phyloP scores from a whole-genome alignment of 139 green algal species.

The Raphidocelis subcapitata region DNA sequence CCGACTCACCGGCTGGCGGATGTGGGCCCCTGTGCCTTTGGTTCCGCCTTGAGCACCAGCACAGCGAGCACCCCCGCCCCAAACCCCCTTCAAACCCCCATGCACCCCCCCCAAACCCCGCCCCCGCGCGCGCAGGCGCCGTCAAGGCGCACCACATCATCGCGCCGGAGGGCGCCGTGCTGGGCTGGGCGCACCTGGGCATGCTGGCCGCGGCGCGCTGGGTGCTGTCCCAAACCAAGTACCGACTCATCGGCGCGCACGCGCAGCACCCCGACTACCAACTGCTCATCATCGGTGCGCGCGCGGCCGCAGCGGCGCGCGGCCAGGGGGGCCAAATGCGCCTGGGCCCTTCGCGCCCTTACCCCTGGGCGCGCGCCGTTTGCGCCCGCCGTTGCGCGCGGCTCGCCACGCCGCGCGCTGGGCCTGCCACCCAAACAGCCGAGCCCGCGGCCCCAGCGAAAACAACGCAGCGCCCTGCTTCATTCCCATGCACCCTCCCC shows the following conservation, averaged over 20 bases:
- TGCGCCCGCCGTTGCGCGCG: too few species aligned
- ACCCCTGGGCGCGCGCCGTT: too few species aligned
- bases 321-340: too few species aligned
- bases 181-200: slow-evolving; percentile 86
- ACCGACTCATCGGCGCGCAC: slow-evolving; percentile 43
- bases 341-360: too few species aligned
- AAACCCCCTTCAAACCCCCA: not conserved
- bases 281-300: slow-evolving; percentile 53
- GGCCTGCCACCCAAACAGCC: too few species aligned
- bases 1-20: too few species aligned
- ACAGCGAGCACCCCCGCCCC: not conserved
- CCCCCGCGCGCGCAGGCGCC: slow-evolving; percentile 38
- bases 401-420: too few species aligned
- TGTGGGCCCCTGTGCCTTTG: too few species aligned
- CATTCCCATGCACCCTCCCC: too few species aligned
- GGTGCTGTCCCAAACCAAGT: slow-evolving; percentile 48
- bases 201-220: slow-evolving; percentile 89
- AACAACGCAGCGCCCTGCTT: too few species aligned
- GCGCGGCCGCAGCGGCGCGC: not conserved
- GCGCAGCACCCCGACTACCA: slow-evolving; percentile 44
- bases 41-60: too few species aligned
- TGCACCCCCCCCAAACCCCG: not conserved
- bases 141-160: slow-evolving; percentile 86
- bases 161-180: slow-evolving; percentile 42
- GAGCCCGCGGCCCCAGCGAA: too few species aligned